Evolutionary conservation across 208 protist genomes (phyloP), one percentile per base, ranked within the genome.

Genomic region (Crithidia expoeki): DNA sequence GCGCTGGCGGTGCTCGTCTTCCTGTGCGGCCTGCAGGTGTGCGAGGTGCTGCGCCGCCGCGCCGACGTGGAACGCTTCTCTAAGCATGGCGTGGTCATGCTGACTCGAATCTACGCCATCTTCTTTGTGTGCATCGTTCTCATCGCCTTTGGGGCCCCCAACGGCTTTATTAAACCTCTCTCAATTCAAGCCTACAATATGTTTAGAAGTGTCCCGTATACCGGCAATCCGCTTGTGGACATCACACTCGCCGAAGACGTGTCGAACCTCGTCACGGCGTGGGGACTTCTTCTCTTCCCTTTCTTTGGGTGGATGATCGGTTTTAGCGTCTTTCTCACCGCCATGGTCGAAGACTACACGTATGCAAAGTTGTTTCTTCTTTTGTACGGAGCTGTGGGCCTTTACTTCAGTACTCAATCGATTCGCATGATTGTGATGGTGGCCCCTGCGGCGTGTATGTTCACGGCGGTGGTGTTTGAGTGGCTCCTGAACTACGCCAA

Each of bases 1-100:
- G 86, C 95, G 14, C 61, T 99, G 42, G 82, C 94, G 63, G 85
- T 97, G 0, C 97, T 98, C 51, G 33, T 92, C 30, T 63, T 83
- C 49, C 68, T 92, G 58, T 62, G 74, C 32, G 42, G 40, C 30
- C 69, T 80, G 62, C 66, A 80, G 59, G 65, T 69, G 46, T 73
- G 69, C 32, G 77, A 87, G 70, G 34, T 34, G 47, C 32, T 73
- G 14, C 73, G 82, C 23, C 28, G 34, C 33, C 71, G 72, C 27
- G 58, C 44, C 40, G 38, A 28, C 53, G 63, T 79, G 11, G 57
- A 60, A 5, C 68, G 81, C 27, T 72, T 34, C 50, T 87, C 74
- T 14, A 17, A 25, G 28, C 61, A 23, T 25, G 72, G 60, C 36
- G 32, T 87, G 23, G 64, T 50, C 25, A 78, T 84, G 19, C 77